phyloP scores from a whole-genome alignment of 345 rosid genomes.

The Camelina laxa region DNA sequence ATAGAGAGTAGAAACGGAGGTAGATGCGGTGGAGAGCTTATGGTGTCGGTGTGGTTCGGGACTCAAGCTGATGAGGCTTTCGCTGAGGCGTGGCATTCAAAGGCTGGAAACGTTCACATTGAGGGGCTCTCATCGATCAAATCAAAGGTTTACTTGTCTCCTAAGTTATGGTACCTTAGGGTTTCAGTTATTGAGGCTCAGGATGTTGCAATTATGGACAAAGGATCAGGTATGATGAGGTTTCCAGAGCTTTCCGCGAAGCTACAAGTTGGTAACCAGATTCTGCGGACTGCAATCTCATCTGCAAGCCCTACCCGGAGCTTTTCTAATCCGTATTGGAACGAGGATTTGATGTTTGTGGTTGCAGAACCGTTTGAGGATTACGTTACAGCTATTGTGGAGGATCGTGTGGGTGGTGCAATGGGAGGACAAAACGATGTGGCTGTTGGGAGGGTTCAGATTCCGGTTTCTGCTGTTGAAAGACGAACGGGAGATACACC shows the following conservation, averaged over 20 bases:
- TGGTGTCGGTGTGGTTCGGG: background rate
- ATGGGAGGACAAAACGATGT: background rate
- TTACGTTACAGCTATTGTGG: background rate
- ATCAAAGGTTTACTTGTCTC: conserved; percentile 3
- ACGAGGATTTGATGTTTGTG: background rate
- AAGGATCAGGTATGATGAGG: background rate
- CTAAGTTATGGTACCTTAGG: conserved; percentile 1
- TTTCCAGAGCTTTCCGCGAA: background rate
- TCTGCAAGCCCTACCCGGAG: background rate
- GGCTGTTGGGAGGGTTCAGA: background rate
- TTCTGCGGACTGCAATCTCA: background rate
- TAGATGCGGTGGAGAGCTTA: background rate
- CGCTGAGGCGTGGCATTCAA: background rate
- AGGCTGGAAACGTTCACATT: background rate
- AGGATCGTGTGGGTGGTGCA: background rate
- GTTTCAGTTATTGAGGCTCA: background rate
- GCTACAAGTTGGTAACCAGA: background rate
- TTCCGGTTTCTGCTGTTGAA: background rate
- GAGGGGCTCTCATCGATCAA: background rate
- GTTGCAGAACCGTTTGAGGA: background rate
- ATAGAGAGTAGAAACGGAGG: background rate
- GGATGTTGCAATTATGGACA: background rate
- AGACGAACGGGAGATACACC: background rate
- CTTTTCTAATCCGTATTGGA: background rate
- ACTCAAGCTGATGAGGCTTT: conserved; percentile 7